Conservation (phyloP, 2,329 filamentous ascomycete species). For the Thielaviopsis musarum region DNA sequence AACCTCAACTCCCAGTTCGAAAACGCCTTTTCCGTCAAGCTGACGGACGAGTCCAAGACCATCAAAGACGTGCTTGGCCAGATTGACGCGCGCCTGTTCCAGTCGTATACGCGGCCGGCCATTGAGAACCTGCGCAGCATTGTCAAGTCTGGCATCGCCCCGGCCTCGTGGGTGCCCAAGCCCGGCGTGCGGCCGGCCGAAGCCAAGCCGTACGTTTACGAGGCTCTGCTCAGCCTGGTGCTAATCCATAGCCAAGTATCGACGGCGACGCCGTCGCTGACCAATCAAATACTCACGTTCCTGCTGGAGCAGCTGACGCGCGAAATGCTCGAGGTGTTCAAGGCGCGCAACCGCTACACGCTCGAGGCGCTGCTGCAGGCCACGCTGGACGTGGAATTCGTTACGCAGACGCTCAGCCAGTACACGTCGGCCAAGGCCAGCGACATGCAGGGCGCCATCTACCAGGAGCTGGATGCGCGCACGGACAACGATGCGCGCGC, state of each 20-base stretch:
- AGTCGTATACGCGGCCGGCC: slow-evolving; percentile 72
- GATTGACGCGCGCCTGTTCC: slow-evolving; percentile 81
- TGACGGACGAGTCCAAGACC: slow-evolving; percentile 84
- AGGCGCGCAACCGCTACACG: slow-evolving; percentile 47
- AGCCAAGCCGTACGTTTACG: slow-evolving; percentile 79
- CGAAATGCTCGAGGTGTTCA: slow-evolving; percentile 70
- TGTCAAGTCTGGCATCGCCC: slow-evolving; percentile 55
- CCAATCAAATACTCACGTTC: slow-evolving; percentile 66
- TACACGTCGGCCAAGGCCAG: slow-evolving; percentile 75
- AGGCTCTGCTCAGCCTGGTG: slow-evolving; percentile 67
- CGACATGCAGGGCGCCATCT: slow-evolving; percentile 75
- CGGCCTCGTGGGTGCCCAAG: slow-evolving; percentile 52
- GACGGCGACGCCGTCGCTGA: slow-evolving; percentile 60
- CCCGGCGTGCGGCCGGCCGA: slow-evolving; percentile 44
- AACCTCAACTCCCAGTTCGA: slow-evolving; percentile 86
- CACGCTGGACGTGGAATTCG: slow-evolving; percentile 91
- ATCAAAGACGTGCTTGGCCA: slow-evolving; percentile 81
- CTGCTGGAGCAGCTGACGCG: slow-evolving; percentile 67
- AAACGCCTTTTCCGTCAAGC: slow-evolving; percentile 79
- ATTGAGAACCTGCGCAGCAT: slow-evolving; percentile 50
- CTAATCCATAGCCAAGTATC: slow-evolving; percentile 82
- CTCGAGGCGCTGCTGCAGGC: slow-evolving; percentile 86
- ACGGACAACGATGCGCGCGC: slow-evolving; percentile 77
- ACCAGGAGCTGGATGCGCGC: slow-evolving; percentile 73
- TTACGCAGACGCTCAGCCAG: slow-evolving; percentile 79